phyloP scores from a whole-genome alignment of 2,329 filamentous ascomycete species.

The Incumbomyces delicatus region DNA sequence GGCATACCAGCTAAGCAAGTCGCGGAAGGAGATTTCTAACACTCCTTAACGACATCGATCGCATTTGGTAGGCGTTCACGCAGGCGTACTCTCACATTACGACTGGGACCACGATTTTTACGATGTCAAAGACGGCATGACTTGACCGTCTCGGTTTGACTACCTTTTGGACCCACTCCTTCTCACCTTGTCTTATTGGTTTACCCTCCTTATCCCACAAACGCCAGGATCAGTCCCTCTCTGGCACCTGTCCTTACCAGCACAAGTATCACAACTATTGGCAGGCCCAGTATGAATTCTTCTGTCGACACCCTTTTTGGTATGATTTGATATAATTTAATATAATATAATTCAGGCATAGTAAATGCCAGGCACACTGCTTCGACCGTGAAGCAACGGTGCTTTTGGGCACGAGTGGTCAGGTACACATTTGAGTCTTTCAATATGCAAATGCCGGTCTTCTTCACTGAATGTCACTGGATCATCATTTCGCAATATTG shows the following conservation, averaged over 20 bases:
- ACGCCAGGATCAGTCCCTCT: neutral
- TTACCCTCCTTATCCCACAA: constrained; percentile 1
- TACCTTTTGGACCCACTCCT: constrained; percentile 5
- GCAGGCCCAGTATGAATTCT: constrained; percentile 6
- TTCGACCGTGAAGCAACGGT: constrained; percentile 1
- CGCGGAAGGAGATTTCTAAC: neutral
- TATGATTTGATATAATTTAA: constrained; percentile 4
- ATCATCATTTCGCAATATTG: constrained; percentile 12
- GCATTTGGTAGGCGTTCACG: constrained; percentile 8
- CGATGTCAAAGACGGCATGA: constrained; percentile 15
- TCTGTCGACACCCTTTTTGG: constrained; percentile 4
- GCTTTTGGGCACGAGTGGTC: constrained; percentile 7
- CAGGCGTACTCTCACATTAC: constrained; percentile 13
- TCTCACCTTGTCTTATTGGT: constrained; percentile 2
- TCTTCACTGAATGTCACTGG: constrained; percentile 23
- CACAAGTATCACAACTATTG: neutral
- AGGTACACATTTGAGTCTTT: constrained; percentile 3
- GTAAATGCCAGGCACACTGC: neutral
- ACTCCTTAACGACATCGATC: constrained; percentile 8
- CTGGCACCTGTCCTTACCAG: constrained; percentile 6
- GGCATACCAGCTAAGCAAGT: constrained; percentile 1
- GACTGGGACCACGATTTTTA: constrained; percentile 14
- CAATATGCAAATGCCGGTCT: constrained; percentile 14
- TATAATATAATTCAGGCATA: constrained; percentile 6
- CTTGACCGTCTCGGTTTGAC: constrained; percentile 17